phyloP scores from a whole-genome alignment of 805 yeast species.

The Myxozyma udenii region DNA sequence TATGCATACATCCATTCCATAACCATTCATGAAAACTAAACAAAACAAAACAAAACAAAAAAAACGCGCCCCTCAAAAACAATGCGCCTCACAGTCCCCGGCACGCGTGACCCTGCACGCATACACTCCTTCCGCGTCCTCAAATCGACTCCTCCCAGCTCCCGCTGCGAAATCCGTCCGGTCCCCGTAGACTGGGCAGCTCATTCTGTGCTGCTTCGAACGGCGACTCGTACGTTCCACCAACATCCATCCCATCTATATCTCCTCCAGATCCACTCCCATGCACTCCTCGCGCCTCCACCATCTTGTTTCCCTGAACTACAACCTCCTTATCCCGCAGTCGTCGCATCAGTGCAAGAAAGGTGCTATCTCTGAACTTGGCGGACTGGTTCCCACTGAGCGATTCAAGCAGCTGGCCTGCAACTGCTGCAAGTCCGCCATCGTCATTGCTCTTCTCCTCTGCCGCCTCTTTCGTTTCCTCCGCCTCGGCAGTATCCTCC shows the following conservation, averaged over 20 bases:
- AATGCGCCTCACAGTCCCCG: too few species aligned
- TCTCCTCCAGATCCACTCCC: not conserved
- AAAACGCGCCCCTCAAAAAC: too few species aligned
- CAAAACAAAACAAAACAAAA: not conserved
- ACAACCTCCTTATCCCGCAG: constrained; percentile 31
- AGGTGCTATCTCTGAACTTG: constrained; percentile 31
- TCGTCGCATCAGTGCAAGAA: constrained; percentile 31
- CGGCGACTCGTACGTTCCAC: constrained; percentile 12
- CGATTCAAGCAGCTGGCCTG: constrained; percentile 29
- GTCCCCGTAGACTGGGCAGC: not conserved
- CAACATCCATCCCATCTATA: constrained; percentile 20
- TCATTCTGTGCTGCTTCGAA: constrained; percentile 5
- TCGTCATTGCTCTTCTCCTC: constrained; percentile 19
- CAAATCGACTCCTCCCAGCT: constrained; percentile 23
- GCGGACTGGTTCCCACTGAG: constrained; percentile 22
- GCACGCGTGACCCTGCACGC: not conserved
- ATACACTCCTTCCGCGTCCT: not conserved
- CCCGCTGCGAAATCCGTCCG: constrained; percentile 13
- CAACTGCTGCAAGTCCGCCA: constrained; percentile 27
- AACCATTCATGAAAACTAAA: too few species aligned
- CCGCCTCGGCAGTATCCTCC: not conserved
- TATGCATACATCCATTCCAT: too few species aligned
- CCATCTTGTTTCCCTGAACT: constrained; percentile 31
- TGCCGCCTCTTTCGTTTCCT: not conserved
- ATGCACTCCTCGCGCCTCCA: constrained; percentile 21